phyloP scores from a whole-genome alignment of 2,329 filamentous ascomycete species.

The Alternaria sp. region DNA sequence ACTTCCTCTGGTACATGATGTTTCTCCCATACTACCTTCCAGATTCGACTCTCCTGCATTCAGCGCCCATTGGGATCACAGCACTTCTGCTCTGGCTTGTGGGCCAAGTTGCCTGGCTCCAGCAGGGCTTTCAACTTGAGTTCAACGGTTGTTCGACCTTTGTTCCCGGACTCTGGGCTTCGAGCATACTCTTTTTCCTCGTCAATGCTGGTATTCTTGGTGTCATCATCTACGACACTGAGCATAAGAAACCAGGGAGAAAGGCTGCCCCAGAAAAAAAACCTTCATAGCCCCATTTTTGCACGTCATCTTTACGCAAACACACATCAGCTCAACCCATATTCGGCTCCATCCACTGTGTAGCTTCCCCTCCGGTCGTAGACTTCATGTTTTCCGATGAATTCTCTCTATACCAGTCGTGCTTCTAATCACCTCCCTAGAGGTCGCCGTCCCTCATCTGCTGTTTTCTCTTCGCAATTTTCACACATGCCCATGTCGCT shows the following conservation, averaged over 20 bases:
- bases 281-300: background rate
- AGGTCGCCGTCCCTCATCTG: background rate
- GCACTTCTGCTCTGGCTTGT: constrained; percentile 76
- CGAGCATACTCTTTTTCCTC: constrained; percentile 79
- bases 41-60: constrained; percentile 71
- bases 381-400: background rate
- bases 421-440: background rate
- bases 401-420: background rate
- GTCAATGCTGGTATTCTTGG: constrained; percentile 89
- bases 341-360: background rate
- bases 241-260: background rate
- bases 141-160: constrained; percentile 80
- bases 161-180: constrained; percentile 79
- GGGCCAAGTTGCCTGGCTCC: constrained; percentile 66
- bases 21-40: constrained; percentile 92
- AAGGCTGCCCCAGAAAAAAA: background rate
- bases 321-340: background rate
- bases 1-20: constrained; percentile 98
- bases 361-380: background rate
- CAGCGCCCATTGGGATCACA: constrained; percentile 65
- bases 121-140: constrained; percentile 58
- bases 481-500: background rate
- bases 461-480: background rate
- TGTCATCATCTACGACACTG: constrained; percentile 72
- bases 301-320: background rate